phyloP scores from a whole-genome alignment of 2,329 filamentous ascomycete species.

The Plectosphaerella plurivora region DNA sequence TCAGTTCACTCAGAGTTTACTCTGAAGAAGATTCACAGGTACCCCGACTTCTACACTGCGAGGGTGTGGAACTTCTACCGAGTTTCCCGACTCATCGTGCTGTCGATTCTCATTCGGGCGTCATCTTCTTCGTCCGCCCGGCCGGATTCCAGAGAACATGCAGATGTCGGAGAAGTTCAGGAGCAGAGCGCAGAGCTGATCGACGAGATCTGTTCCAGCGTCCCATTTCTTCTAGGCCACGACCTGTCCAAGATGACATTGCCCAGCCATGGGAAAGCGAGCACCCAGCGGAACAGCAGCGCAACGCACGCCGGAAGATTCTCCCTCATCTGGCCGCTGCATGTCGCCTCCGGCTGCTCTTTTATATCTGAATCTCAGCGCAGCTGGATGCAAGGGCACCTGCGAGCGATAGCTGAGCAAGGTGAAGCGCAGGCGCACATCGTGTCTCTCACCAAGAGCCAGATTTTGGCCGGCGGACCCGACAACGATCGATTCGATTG shows the following conservation, averaged over 20 bases:
- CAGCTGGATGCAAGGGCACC: slow-evolving; percentile 9
- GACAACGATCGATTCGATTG: slow-evolving; percentile 10
- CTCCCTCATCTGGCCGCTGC: slow-evolving; percentile 11
- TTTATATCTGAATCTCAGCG: slow-evolving; percentile 5
- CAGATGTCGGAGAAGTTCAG: background rate
- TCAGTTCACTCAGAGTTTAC: background rate
- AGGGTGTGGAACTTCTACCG: slow-evolving; percentile 12
- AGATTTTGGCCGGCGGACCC: slow-evolving; percentile 5
- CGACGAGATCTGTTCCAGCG: slow-evolving; percentile 9
- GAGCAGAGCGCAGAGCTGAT: slow-evolving; percentile 2
- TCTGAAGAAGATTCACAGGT: slow-evolving; percentile 6
- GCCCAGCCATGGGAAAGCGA: background rate
- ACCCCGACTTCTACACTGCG: slow-evolving; percentile 8
- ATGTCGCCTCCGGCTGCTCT: slow-evolving; percentile 6
- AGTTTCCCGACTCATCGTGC: slow-evolving; percentile 9
- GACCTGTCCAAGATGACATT: slow-evolving; percentile 9
- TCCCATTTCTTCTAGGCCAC: slow-evolving; percentile 7
- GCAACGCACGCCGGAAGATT: slow-evolving; percentile 4
- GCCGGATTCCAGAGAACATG: background rate
- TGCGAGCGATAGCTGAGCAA: slow-evolving; percentile 6
- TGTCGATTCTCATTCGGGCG: slow-evolving; percentile 6
- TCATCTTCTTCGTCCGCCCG: background rate
- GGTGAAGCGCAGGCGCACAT: slow-evolving; percentile 7
- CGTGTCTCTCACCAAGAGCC: slow-evolving; percentile 6
- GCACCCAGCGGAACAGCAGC: background rate